A percentile compares a stretch with the other conserved stretches of the same genome.
Evolutionary conservation across 2,329 filamentous ascomycete genomes (phyloP).

Genomic region (Arthrobotrys sinensis): DNA sequence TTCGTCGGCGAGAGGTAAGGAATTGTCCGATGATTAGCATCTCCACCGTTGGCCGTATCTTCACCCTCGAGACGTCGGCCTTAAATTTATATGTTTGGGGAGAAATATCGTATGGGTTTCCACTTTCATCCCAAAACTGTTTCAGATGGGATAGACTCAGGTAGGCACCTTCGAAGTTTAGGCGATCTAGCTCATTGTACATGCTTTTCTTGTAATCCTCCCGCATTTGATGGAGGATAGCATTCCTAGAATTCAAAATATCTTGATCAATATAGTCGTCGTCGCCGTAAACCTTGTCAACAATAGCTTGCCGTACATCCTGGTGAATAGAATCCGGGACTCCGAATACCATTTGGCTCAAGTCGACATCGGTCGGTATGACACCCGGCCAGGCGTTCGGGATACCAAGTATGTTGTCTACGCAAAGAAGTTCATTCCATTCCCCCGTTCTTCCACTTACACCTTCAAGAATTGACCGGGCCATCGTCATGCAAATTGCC

Average conservation of each 20-base stretch:
- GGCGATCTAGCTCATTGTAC: neutral
- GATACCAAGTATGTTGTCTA: neutral
- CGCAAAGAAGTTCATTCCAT: neutral
- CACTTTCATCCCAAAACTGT: neutral
- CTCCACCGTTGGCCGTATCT: neutral
- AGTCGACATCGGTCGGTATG: neutral
- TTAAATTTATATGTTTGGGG: neutral
- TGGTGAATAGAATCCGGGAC: neutral
- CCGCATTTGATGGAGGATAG: neutral
- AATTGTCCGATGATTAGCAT: neutral
- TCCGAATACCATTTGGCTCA: neutral
- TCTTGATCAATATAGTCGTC: neutral
- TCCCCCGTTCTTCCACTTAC: too few species aligned
- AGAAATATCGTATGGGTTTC: neutral
- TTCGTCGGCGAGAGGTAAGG: neutral
- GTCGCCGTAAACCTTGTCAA: neutral
- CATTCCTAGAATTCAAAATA: neutral
- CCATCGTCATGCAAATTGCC: neutral
- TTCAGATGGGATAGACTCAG: neutral
- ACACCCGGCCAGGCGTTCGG: neutral
- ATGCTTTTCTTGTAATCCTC: neutral
- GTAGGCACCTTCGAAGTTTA: neutral
- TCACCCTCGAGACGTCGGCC: neutral
- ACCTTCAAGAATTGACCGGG: neutral
- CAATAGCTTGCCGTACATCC: neutral